Conservation (phyloP, 257 asterid genomes). For the Marsdenia floribunda region DNA sequence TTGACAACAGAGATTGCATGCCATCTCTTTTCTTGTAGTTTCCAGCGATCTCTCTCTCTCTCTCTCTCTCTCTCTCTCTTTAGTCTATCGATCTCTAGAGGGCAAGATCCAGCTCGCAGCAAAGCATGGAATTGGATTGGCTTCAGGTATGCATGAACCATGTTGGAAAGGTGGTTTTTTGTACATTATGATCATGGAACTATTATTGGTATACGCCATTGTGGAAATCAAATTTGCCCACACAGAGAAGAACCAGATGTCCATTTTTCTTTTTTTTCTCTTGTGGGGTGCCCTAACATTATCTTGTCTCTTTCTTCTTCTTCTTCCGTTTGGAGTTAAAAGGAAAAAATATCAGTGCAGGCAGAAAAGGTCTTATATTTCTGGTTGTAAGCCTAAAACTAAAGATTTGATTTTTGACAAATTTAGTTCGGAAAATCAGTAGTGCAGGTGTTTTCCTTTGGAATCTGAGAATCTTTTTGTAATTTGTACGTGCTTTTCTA, state of each 20-base stretch:
- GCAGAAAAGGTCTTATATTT: background rate
- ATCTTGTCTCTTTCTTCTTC: background rate
- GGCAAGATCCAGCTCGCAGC: conserved; percentile 16
- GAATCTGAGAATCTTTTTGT: background rate
- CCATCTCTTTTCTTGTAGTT: conserved; percentile 22
- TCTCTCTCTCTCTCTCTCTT: conserved; percentile 3
- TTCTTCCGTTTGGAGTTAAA: too few species aligned
- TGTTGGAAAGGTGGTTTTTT: conserved; percentile 22
- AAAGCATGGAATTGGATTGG: conserved; percentile 14
- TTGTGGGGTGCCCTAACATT: background rate
- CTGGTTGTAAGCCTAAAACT: conserved; percentile 13
- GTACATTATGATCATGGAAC: conserved; percentile 41
- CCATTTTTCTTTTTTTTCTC: background rate
- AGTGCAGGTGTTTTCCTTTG: conserved; percentile 3
- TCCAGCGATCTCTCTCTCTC: conserved; percentile 15
- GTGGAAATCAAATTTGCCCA: conserved; percentile 33
- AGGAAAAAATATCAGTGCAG: conserved; percentile 1
- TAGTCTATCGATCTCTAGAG: conserved; percentile 15
- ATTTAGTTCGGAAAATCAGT: background rate
- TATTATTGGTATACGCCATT: conserved; percentile 22
- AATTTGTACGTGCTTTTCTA: background rate
- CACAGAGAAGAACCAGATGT: conserved; percentile 19
- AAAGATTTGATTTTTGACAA: background rate
- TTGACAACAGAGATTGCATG: conserved; percentile 17
- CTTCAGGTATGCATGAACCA: conserved; percentile 17